Evolutionary conservation across 1,284 basidiomycete species (phyloP).

Genomic region (Naganishia liquefaciens): DNA sequence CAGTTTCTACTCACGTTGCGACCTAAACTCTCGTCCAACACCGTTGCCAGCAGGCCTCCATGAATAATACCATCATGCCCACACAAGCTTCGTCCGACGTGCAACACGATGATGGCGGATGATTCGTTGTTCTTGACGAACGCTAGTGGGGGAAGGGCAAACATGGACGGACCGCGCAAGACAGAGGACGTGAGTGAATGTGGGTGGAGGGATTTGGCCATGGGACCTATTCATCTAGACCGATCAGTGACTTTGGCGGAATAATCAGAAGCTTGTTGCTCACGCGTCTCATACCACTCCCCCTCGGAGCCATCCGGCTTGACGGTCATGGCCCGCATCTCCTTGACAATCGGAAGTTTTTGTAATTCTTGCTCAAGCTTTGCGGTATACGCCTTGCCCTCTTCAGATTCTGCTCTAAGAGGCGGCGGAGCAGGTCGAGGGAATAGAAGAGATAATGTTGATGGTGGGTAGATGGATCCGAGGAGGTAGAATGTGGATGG

Average conservation of each 20-base stretch:
- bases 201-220: slow-evolving; percentile 44
- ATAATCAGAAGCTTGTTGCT: slow-evolving; percentile 36
- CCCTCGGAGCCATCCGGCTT: slow-evolving; percentile 32
- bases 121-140: slow-evolving; percentile 73
- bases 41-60: slow-evolving; percentile 85
- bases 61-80: slow-evolving; percentile 91
- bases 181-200: slow-evolving; percentile 83
- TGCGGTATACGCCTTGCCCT: slow-evolving; percentile 63
- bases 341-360: slow-evolving; percentile 63
- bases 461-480: slow-evolving; percentile 67
- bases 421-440: slow-evolving; percentile 73
- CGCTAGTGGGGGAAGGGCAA: slow-evolving; percentile 74
- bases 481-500: slow-evolving; percentile 50
- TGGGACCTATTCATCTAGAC: slow-evolving; percentile 13
- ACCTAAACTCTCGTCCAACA: slow-evolving; percentile 83
- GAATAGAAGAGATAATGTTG: slow-evolving; percentile 64
- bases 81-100: slow-evolving; percentile 72
- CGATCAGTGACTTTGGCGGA: slow-evolving; percentile 30
- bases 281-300: slow-evolving; percentile 54
- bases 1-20: slow-evolving; percentile 64
- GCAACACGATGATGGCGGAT: slow-evolving; percentile 60
- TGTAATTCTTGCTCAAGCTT: slow-evolving; percentile 71
- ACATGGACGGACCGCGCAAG: slow-evolving; percentile 77
- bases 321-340: slow-evolving; percentile 50
- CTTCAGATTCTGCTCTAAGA: slow-evolving; percentile 62